Base-by-base conservation (phyloP, 768 basidiomycete species). In the Kwoniella bestiolae region DNA sequence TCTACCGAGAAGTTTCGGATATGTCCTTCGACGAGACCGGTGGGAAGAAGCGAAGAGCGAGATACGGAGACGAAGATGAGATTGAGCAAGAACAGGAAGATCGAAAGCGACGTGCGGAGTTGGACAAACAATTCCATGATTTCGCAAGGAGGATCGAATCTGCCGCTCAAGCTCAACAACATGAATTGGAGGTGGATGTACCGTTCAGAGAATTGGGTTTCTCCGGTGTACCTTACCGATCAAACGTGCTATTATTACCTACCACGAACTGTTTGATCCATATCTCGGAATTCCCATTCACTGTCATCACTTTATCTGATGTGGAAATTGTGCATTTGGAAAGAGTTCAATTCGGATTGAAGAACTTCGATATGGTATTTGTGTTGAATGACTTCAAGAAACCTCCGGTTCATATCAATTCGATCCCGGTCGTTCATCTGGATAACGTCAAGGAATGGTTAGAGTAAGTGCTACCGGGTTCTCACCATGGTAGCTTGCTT, bases 401-500 rank as follows among this genome's bases (percentile, higher is more conserved):
- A 75, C 67, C 89, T 2, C 94, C 95, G 0, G 85, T 97, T 9
- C 96, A 98, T 75, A 92, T 98, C 83, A 98, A 99, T 79, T 94
- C 94, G 0, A 94, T 99, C 70, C 93, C 91, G 25, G 91, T 87
- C 61, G 83, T 87, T 1, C 90, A 92, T 72, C 87, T 98, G 75
- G 96, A 99, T 76, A 94, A 94, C 71, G 94, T 99, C 68, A 98
- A 97, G 83, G 94, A 96, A 76, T 99, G 96, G 96, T 86, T 99
- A 23, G 94, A 99, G 93, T 97, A 79, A 70, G 92, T 82, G 11
- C 0, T 4, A 1, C 84, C 12, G 12, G 9, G 31, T 3, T 18
- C 31, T 47, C 21, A 26, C 50, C 50, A 56, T 60, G n/a, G 5
- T 21, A 25, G 45, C 11, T 7, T 31, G 1, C 3, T 28, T 7